Conservation (phyloP, 768 basidiomycete genomes). For the Pisolithus albus region DNA sequence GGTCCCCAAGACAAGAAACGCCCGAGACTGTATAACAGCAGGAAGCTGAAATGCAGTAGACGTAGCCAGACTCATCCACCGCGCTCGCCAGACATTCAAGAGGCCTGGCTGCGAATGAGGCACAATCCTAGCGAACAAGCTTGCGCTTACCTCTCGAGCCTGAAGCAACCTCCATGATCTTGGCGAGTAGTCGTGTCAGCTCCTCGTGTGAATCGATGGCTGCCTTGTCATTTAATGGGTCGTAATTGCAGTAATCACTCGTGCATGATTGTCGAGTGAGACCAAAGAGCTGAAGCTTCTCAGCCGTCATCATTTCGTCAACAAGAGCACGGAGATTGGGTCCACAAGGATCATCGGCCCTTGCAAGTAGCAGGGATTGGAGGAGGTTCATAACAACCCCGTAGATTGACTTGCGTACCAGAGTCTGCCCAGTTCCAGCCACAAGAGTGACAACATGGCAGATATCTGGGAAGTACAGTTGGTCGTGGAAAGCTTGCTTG, state of each 20-base stretch:
- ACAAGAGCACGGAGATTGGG: conserved; percentile 59
- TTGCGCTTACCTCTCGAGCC: conserved; percentile 56
- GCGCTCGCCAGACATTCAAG: conserved; percentile 83
- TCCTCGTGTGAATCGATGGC: conserved; percentile 61
- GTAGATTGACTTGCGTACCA: conserved; percentile 75
- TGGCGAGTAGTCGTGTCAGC: conserved; percentile 55
- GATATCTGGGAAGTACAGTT: conserved; percentile 79
- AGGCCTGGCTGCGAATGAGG: conserved; percentile 41
- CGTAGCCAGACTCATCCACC: conserved; percentile 89
- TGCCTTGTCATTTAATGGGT: conserved; percentile 46
- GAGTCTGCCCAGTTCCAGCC: conserved; percentile 63
- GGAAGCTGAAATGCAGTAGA: conserved; percentile 88
- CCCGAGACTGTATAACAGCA: conserved; percentile 80
- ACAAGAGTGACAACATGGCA: conserved; percentile 75
- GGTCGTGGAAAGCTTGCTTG: conserved; percentile 54
- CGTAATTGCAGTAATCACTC: conserved; percentile 60
- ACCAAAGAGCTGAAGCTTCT: conserved; percentile 66
- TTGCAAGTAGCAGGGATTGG: conserved; percentile 62
- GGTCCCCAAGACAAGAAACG: conserved; percentile 77
- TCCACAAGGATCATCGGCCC: conserved; percentile 51
- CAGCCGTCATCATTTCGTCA: conserved; percentile 49
- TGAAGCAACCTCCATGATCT: conserved; percentile 57
- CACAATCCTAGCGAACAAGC: neutral
- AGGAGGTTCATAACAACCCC: conserved; percentile 77
- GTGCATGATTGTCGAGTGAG: conserved; percentile 54